Conservation (phyloP, 129 eudicot genomes). For the Centella asiatica region DNA sequence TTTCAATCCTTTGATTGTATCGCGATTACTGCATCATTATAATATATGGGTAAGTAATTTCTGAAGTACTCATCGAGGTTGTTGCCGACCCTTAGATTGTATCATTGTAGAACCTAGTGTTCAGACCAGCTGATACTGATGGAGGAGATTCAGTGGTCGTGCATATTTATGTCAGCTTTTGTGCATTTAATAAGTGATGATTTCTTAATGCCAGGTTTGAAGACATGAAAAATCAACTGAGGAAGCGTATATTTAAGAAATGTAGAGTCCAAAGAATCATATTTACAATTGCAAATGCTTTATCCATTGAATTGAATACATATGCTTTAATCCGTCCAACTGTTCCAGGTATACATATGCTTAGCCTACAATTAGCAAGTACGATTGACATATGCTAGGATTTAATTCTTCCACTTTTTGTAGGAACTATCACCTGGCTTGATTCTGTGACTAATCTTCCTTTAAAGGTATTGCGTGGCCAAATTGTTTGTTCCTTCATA, state of each 20-base stretch:
- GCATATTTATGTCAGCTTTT: neutral
- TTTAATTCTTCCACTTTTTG: no score
- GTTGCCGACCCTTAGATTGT: no score
- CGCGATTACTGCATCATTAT: no score
- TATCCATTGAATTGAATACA: constrained; percentile 75
- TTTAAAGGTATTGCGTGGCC: constrained; percentile 38
- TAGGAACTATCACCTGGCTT: constrained; percentile 83
- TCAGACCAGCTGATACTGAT: neutral
- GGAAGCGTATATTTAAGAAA: constrained; percentile 87
- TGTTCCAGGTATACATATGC: constrained; percentile 54
- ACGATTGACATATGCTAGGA: no score
- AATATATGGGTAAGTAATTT: no score
- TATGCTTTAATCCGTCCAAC: constrained; percentile 95
- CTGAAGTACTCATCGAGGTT: no score
- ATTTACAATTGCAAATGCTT: constrained; percentile 56
- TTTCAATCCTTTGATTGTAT: no score
- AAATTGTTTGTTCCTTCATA: neutral
- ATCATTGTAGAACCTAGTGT: no score
- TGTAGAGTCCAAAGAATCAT: constrained; percentile 72
- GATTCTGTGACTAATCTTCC: constrained; percentile 96
- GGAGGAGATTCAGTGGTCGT: neutral
- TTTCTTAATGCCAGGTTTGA: constrained; percentile 43
- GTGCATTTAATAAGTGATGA: neutral
- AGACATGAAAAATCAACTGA: constrained; percentile 75
- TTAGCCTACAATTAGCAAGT: neutral